phyloP scores from a whole-genome alignment of 306 rosid genomes.

The Vicia villosa region DNA sequence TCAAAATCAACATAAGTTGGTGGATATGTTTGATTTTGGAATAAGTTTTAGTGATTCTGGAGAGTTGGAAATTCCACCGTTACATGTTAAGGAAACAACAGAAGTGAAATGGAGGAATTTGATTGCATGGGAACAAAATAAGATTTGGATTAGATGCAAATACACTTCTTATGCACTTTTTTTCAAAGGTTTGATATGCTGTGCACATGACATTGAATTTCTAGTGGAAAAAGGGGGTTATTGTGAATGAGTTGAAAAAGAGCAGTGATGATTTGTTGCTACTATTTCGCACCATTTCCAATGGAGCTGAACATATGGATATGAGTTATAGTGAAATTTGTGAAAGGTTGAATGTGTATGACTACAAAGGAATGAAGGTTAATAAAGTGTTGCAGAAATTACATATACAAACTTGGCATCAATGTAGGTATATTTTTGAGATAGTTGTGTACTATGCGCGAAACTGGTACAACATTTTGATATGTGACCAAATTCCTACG shows the following conservation, averaged over 20 bases:
- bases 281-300: not conserved
- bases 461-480: constrained; percentile 29
- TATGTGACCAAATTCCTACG: constrained; percentile 22
- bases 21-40: constrained; percentile 4
- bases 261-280: not conserved
- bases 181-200: constrained; percentile 16
- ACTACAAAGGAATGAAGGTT: not conserved
- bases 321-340: constrained; percentile 17
- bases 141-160: constrained; percentile 14
- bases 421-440: not conserved
- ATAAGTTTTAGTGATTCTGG: constrained; percentile 1
- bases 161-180: constrained; percentile 28
- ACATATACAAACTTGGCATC: constrained; percentile 14
- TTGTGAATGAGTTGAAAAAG: not conserved
- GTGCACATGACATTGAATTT: constrained; percentile 11
- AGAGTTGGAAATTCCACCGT: not conserved
- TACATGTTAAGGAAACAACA: not conserved
- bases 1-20: not conserved
- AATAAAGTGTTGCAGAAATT: not conserved
- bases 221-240: not conserved
- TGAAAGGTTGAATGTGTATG: not conserved
- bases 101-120: constrained; percentile 24
- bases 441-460: not conserved
- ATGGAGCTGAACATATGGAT: constrained; percentile 32
- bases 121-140: constrained; percentile 28